These are phyloP conservation scores for Gnomoniopsis smithogilvyi DNA, from an alignment of 2,329 filamentous ascomycete species.

Conservation along the genomic window DNA sequence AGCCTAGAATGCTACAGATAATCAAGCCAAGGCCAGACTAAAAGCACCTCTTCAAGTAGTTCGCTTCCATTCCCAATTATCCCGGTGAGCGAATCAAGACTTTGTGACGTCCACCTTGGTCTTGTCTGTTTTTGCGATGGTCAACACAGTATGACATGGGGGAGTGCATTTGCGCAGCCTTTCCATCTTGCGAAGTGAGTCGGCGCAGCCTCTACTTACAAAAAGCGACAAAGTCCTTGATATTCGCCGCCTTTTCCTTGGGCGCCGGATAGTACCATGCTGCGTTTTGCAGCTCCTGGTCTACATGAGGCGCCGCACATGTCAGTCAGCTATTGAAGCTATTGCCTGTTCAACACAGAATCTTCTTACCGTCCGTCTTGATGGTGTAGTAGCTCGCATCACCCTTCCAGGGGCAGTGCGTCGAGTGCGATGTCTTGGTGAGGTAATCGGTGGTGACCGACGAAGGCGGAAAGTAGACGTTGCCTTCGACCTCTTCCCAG, in stretches of 20 bases:
- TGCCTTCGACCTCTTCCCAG: constrained; percentile 56
- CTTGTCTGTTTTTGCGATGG: constrained; percentile 26
- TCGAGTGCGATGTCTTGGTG: constrained; percentile 41
- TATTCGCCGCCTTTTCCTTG: constrained; percentile 43
- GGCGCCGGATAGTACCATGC: constrained; percentile 58
- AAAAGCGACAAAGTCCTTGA: constrained; percentile 56
- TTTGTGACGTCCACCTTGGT: constrained; percentile 28
- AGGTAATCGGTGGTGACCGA: constrained; percentile 43
- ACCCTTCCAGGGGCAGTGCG: constrained; percentile 56
- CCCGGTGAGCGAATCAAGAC: not conserved
- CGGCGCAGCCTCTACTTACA: constrained; percentile 37
- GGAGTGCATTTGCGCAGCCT: too few relatives aligned
- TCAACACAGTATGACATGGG: not conserved
- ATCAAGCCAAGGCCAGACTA: not conserved
- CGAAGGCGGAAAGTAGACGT: constrained; percentile 52
- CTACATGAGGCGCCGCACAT: constrained; percentile 25
- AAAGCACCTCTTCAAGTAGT: not conserved
- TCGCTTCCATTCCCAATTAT: not conserved
- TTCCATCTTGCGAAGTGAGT: not conserved
- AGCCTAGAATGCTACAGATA: not conserved
- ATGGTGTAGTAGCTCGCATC: constrained; percentile 55
- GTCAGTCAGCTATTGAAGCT: not conserved
- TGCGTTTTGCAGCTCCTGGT: constrained; percentile 45
- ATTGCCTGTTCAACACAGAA: not conserved
- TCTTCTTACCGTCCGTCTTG: constrained; percentile 39